These are phyloP conservation scores for Oropetium thomaeum DNA, from an alignment of 176 grass and related monocot genomes.

Conservation along the genomic window DNA sequence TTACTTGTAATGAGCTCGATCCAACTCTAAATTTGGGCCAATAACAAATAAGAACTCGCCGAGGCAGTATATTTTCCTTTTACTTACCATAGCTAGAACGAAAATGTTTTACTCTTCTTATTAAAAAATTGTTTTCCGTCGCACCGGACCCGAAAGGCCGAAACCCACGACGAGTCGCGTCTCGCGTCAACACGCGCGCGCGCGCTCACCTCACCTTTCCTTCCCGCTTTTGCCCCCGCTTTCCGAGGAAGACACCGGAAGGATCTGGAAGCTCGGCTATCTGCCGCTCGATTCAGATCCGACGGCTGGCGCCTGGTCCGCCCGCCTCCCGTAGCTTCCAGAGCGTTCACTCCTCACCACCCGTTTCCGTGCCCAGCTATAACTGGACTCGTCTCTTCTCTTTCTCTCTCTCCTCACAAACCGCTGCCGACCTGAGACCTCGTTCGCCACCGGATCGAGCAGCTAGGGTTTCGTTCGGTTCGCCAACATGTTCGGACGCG, in stretches of 20 bases:
- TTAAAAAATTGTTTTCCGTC: neutral
- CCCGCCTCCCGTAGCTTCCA: constrained; percentile 32
- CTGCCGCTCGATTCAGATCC: constrained; percentile 26
- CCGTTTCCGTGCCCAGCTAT: constrained; percentile 10
- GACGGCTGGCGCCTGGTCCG: neutral
- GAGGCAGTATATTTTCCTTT: no score
- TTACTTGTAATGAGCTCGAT: no score
- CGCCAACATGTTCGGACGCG: constrained; percentile 64
- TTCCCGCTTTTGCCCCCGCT: neutral
- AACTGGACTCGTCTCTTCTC: neutral
- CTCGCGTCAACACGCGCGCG: constrained; percentile 30
- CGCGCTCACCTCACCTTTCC: neutral
- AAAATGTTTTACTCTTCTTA: no score
- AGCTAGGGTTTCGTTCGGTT: constrained; percentile 24
- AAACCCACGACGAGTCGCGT: neutral
- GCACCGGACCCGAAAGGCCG: constrained; percentile 3
- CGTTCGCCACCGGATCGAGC: constrained; percentile 19
- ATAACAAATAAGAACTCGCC: no score
- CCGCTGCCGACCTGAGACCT: neutral
- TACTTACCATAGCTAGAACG: no score
- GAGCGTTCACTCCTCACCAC: constrained; percentile 45
- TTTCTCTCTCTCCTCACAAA: constrained; percentile 19
- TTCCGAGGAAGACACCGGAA: constrained; percentile 47
- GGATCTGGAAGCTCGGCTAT: constrained; percentile 38
- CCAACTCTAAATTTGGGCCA: no score